Evolutionary conservation across 2,329 filamentous ascomycete genomes (phyloP), one percentile per base, ranked within the genome.

Genomic region (Ramularia collo-cygni): DNA sequence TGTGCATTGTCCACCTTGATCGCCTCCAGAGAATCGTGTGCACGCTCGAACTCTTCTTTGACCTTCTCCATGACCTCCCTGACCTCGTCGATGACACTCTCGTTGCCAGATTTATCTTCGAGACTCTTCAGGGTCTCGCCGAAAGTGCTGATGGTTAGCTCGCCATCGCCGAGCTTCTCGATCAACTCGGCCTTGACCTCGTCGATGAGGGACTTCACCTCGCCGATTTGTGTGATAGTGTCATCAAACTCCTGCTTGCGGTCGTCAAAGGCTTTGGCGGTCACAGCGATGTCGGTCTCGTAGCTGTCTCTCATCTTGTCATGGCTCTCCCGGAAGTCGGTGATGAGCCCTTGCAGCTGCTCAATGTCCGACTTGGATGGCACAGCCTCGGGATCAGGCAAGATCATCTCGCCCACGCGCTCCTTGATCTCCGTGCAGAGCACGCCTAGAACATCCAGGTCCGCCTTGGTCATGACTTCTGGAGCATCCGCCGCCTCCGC

Each of bases 1-100:
- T 79, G 73, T 29, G 77, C 85, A 3, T 81, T 76, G 46, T 94
- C 86, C n/a, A 86, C 71, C 65, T 90, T 92, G 37, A 81, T 75
- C 5, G 83, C 83, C 41, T 85, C 82, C 16, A 92, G 74, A n/a
- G 84, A 79, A 12, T 81, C 79, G 52, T 86, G 83, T 8, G 85
- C 82, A 47, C 89, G 84, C 55, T 95, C 88, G 44, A 96, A 95
- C 58, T 95, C 89, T 1, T 76, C 69, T 61, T 84, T 88, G 64
- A 96, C 79, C 2, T 79, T 77, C 54, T 84, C 80, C 55, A 81
- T 72, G 43, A 89, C 68, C 30, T 74, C 70, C 50, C 84, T 71
- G 36, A 72, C 61, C 40, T 71, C 68, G n/a, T 62, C 59, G 24
- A 61, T 63, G 40, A 71, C 55, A 28, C 62, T 64, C 47, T 63